Evolutionary conservation across 352 stramenopile genomes (phyloP).

Genomic region (Phytophthora ramorum): DNA sequence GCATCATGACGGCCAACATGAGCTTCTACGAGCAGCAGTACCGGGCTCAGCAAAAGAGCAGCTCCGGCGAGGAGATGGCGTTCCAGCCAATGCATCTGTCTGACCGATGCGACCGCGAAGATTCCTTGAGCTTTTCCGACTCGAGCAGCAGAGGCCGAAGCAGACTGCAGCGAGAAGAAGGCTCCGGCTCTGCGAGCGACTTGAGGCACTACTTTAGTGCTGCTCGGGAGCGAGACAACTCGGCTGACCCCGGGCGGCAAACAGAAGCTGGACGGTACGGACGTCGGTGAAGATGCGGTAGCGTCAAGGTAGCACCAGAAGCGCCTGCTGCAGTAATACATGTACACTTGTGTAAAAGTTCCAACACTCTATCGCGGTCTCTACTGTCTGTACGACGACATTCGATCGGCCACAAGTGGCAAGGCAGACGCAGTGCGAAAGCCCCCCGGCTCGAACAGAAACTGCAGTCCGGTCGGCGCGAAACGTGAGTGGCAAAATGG

Average conservation of each 20-base stretch:
- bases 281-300: not conserved
- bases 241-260: slow-evolving; percentile 4
- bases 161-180: slow-evolving; percentile 20
- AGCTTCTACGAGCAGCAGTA: slow-evolving; percentile 43
- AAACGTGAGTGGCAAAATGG: slow-evolving; percentile 2
- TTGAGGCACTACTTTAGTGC: slow-evolving; percentile 26
- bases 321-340: slow-evolving; percentile 16
- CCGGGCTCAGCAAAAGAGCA: slow-evolving; percentile 35
- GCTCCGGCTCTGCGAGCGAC: slow-evolving; percentile 17
- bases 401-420: not conserved
- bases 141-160: slow-evolving; percentile 28
- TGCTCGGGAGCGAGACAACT: slow-evolving; percentile 26
- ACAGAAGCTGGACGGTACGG: slow-evolving; percentile 2
- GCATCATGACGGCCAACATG: slow-evolving; percentile 45
- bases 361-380: not conserved
- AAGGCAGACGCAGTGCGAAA: not conserved
- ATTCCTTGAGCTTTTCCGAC: slow-evolving; percentile 34
- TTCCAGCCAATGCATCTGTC: slow-evolving; percentile 36
- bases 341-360: slow-evolving; percentile 6
- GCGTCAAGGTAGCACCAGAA: no score
- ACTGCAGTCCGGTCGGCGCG: slow-evolving; percentile 14
- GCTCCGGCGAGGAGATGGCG: slow-evolving; percentile 30
- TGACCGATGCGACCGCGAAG: slow-evolving; percentile 26
- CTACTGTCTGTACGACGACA: no score
- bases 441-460: slow-evolving; percentile 1